These are phyloP conservation scores for Cinnamomum micranthum DNA, from an alignment of 164 flowering plant genomes.

Conservation along the genomic window DNA sequence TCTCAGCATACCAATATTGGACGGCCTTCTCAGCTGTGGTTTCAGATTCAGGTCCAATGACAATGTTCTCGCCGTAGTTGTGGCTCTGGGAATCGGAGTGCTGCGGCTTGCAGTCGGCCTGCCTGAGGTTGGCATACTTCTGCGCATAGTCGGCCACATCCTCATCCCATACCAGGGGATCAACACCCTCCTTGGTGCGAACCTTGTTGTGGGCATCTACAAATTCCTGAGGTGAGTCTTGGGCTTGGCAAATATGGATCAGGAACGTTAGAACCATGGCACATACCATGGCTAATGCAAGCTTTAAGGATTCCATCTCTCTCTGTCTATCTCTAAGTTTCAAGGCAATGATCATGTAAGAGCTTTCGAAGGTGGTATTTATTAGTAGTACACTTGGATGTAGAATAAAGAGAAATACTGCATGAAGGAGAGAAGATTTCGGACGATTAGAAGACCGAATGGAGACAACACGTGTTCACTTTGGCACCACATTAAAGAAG, in stretches of 20 bases:
- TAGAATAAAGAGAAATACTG: no score
- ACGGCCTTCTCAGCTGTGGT: conserved; percentile 9
- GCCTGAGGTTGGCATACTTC: conserved; percentile 23
- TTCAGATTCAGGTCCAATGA: conserved; percentile 2
- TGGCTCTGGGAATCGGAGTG: conserved; percentile 24
- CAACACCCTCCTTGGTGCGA: conserved; percentile 29
- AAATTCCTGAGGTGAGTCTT: conserved; percentile 35
- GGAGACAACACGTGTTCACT: no score
- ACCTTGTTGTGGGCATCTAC: conserved; percentile 34
- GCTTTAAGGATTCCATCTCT: neutral
- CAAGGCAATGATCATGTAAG: no score
- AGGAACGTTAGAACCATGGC: neutral
- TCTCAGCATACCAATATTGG: neutral
- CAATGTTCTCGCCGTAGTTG: conserved; percentile 29
- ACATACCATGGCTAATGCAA: conserved; percentile 1
- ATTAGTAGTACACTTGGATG: no score
- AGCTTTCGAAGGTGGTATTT: no score
- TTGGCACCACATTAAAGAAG: no score
- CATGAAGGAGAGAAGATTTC: no score
- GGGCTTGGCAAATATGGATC: conserved; percentile 16
- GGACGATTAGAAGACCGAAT: no score
- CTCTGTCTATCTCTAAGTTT: no score
- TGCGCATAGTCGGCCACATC: conserved; percentile 29
- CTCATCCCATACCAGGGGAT: conserved; percentile 31
- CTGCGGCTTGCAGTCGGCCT: conserved; percentile 24